Conservation (phyloP, 768 basidiomycete species). For the Coprinopsis cinerea region DNA sequence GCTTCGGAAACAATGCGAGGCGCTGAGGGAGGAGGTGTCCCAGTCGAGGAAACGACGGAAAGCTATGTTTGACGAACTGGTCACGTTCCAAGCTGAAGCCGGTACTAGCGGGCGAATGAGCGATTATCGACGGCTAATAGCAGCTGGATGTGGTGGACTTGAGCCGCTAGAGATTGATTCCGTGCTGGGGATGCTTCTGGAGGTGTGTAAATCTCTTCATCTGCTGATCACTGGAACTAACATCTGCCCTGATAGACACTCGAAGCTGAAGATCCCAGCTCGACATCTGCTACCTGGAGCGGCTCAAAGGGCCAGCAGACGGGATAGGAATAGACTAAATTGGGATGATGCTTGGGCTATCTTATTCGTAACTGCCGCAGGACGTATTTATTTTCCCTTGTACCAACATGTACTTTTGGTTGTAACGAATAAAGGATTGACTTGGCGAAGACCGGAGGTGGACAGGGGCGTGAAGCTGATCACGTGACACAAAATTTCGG, state of each 20-base stretch:
- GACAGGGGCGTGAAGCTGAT: too few relatives aligned
- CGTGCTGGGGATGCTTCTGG: slow-evolving; percentile 77
- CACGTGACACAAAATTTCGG: slow-evolving; percentile 8
- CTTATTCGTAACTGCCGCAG: neutral
- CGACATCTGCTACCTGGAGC: slow-evolving; percentile 46
- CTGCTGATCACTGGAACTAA: neutral
- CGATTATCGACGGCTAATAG: slow-evolving; percentile 85
- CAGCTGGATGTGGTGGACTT: slow-evolving; percentile 84
- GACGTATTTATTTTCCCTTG: slow-evolving; percentile 5
- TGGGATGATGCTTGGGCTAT: neutral
- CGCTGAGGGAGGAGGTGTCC: slow-evolving; percentile 57
- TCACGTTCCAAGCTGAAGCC: slow-evolving; percentile 79
- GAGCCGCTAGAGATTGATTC: slow-evolving; percentile 84
- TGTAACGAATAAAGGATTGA: neutral
- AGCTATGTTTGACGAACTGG: slow-evolving; percentile 68
- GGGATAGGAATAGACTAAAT: slow-evolving; percentile 7
- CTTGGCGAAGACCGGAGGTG: too few relatives aligned
- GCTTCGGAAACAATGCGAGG: slow-evolving; percentile 49
- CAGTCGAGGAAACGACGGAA: slow-evolving; percentile 65
- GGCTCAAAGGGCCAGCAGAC: slow-evolving; percentile 23
- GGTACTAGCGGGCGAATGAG: slow-evolving; percentile 87
- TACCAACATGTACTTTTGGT: slow-evolving; percentile 2
- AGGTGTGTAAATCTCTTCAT: slow-evolving; percentile 43
- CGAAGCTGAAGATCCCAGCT: slow-evolving; percentile 75
- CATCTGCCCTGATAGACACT: slow-evolving; percentile 48